Percentiles rank a stretch among this genome's conserved stretches.
Conservation (phyloP, 192 early-diverging fungal species). For the Coemansia sp. region DNA sequence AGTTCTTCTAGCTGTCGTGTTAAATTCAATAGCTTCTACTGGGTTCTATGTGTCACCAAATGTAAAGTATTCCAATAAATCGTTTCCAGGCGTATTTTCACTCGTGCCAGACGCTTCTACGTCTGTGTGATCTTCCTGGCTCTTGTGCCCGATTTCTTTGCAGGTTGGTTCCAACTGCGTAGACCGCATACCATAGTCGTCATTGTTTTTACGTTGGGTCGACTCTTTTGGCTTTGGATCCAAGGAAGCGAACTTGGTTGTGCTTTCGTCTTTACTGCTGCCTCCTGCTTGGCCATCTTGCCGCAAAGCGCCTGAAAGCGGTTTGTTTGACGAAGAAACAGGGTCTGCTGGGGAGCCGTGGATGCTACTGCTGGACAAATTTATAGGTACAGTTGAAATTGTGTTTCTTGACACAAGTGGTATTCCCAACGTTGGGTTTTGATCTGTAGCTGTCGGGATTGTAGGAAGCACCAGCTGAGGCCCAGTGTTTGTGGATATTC, state of each 20-base stretch:
- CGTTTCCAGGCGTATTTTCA: slow-evolving; percentile 10
- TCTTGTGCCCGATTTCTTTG: not conserved
- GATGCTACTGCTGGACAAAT: slow-evolving; percentile 1
- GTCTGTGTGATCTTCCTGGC: not conserved
- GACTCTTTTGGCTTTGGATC: not conserved
- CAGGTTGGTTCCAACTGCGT: not conserved
- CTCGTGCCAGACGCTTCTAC: not conserved
- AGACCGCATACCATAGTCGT: not conserved
- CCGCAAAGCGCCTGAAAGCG: not conserved
- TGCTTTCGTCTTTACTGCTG: not conserved
- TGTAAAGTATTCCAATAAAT: slow-evolving; percentile 43
- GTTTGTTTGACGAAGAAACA: not conserved
- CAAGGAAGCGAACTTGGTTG: not conserved
- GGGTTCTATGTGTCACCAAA: slow-evolving; percentile 27
- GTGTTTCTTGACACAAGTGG: slow-evolving; percentile 6
- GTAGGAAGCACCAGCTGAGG: not conserved
- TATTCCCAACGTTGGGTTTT: not conserved
- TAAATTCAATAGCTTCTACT: not conserved
- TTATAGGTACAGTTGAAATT: not conserved
- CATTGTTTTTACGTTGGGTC: not conserved
- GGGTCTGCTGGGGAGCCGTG: not conserved
- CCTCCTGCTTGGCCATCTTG: not conserved
- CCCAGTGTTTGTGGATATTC: not conserved
- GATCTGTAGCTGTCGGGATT: not conserved
- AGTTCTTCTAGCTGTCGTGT: too few species aligned